Base-by-base conservation (phyloP, 805 yeast species). In the Vanderwaltozyma yarrowii region DNA sequence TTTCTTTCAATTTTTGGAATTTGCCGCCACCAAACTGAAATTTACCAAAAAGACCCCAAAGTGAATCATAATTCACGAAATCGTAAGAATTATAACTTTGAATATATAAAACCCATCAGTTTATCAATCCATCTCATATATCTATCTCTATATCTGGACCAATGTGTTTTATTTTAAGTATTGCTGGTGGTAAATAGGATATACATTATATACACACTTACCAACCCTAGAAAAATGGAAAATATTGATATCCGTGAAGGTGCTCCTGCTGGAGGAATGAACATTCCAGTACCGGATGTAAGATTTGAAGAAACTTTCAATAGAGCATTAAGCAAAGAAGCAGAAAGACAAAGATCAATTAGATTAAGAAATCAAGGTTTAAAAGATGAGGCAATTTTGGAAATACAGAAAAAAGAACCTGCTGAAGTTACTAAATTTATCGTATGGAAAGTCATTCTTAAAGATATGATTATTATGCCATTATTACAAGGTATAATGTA, bases 261-360 rank as follows among this genome's bases (percentile, higher is more conserved):
- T 12, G 19, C 6, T 12, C 4, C n/a, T 21, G 21, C 17, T 18
- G 30, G 21, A 12, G 12, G 27, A 13, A 20, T 11, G n/a, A 21
- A 16, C 16, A 13, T 44, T n/a, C 46, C 56, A 1, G 62, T 71
- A 3, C 88, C 88, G 1, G 89, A 81, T 47, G 58, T 80, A 18
- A 64, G 89, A 32, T 80, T 78, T 48, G 84, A 78, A 49, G 70
- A 76, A 39, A 63, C 81, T 2, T 80, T 80, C 52, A 54, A 65
- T 44, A 60, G 65, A 26, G 62, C 71, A 1, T 44, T 66, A 12
- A 38, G 44, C 8, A 46, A 45, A 28, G 61, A 56, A 39, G 52
- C 56, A 13, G 48, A 38, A 33, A 50, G 38, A 30, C 45, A 49
- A 29, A 43, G 43, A 17, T 42, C 33, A 30, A 39, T 18, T 17